Conservation (phyloP, 768 basidiomycete genomes). For the Trametes meyenii region DNA sequence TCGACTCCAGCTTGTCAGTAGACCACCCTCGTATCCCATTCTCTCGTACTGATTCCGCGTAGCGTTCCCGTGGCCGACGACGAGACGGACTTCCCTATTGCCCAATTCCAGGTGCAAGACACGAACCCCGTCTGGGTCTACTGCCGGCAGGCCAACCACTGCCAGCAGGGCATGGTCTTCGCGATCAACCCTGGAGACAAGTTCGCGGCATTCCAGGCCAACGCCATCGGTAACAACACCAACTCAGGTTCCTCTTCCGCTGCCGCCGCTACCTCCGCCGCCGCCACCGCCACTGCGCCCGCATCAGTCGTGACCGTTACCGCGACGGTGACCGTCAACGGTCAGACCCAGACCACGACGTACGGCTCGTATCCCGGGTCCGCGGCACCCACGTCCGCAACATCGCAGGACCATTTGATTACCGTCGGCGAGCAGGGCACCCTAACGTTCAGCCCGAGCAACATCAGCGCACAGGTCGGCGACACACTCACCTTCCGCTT, state of each 20-base stretch:
- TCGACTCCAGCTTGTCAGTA: slow-evolving; percentile 62
- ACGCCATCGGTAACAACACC: slow-evolving; percentile 43
- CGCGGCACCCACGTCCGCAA: slow-evolving; percentile 37
- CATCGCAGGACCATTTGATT: slow-evolving; percentile 36
- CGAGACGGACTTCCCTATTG: slow-evolving; percentile 48
- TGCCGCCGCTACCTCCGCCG: slow-evolving; percentile 13
- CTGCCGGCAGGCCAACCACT: slow-evolving; percentile 59
- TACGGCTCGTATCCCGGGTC: slow-evolving; percentile 40
- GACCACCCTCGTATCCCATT: background rate
- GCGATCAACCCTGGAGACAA: slow-evolving; percentile 62
- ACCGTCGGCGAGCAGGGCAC: slow-evolving; percentile 33
- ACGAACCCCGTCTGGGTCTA: slow-evolving; percentile 59
- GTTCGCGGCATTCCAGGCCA: slow-evolving; percentile 56
- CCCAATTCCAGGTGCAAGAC: slow-evolving; percentile 45
- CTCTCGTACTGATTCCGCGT: slow-evolving; percentile 30
- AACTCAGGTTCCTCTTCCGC: slow-evolving; percentile 15
- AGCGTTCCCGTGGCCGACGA: slow-evolving; percentile 52
- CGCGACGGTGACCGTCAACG: slow-evolving; percentile 42
- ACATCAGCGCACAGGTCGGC: slow-evolving; percentile 39
- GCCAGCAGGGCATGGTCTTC: slow-evolving; percentile 66
- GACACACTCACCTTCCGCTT: slow-evolving; percentile 47
- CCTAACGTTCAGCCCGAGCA: slow-evolving; percentile 36
- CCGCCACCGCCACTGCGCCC: slow-evolving; percentile 35
- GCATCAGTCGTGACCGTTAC: slow-evolving; percentile 38
- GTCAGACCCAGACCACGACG: slow-evolving; percentile 35